phyloP scores from a whole-genome alignment of 2,329 filamentous ascomycete genomes.

The Nannizziopsis arthrosporioides region DNA sequence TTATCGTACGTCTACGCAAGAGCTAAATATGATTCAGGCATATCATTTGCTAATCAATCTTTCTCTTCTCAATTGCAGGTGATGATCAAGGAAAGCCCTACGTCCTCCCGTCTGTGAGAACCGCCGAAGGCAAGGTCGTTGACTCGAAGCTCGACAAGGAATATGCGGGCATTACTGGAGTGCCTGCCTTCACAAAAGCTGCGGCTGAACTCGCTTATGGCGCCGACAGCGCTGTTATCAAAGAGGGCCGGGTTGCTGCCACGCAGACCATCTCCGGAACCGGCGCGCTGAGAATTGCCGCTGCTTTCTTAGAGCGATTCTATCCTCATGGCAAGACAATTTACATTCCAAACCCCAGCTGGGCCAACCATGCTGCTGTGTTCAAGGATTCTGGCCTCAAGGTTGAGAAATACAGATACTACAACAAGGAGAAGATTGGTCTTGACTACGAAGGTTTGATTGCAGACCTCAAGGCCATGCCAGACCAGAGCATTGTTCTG shows the following conservation, averaged over 20 bases:
- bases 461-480: conserved; percentile 77
- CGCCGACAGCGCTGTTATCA: conserved; percentile 61
- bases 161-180: conserved; percentile 93
- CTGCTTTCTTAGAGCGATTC: conserved; percentile 82
- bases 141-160: conserved; percentile 78
- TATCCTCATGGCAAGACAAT: conserved; percentile 87
- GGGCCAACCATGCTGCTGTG: conserved; percentile 96
- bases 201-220: conserved; percentile 88
- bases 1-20: conserved; percentile 52
- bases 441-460: conserved; percentile 94
- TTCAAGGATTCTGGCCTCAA: conserved; percentile 86
- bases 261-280: conserved; percentile 98
- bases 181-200: conserved; percentile 85
- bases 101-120: conserved; percentile 83
- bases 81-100: conserved; percentile 97
- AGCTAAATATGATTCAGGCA: neutral
- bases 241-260: conserved; percentile 66
- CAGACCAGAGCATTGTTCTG: conserved; percentile 76
- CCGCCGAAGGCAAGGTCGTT: conserved; percentile 79
- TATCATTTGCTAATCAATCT: neutral
- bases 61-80: conserved; percentile 23
- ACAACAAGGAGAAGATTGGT: conserved; percentile 96
- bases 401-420: conserved; percentile 95
- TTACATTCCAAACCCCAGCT: conserved; percentile 91
- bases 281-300: conserved; percentile 87